Base-by-base conservation (phyloP, 2,329 filamentous ascomycete species). In the Ceratocystis cubensis region DNA sequence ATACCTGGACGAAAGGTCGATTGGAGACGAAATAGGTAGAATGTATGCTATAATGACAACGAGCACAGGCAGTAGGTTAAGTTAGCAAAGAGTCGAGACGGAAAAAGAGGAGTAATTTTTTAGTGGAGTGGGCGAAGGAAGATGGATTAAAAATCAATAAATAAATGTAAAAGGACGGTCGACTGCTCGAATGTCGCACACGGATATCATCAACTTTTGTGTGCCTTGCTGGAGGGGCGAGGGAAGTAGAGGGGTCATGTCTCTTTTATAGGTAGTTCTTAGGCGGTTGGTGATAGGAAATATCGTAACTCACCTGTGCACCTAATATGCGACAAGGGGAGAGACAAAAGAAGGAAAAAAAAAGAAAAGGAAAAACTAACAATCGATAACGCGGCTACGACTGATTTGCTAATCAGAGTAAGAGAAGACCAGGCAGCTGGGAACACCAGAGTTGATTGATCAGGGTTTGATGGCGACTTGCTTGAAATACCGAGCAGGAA, bases 1-100 rank as follows among this genome's bases (percentile, higher is more conserved):
- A 68, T 68, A 68, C 50, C 37, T 44, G 25, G 50, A 46, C 22
- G 37, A 22, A 45, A 8, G 37, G 13, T 48, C 17, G 6, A 20
- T 46, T 25, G 15, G n/a, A 6, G 20, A 5, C 17, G 37, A 28
- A 1, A 41, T 41, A 15, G 61, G 41, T 22, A 46, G 28, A 17
- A 30, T 6, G 20, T 25, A 41, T 17, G 41, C 33, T 44, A 20
- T 46, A 20, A 46, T 46, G 37, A 41, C 37, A 41, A 41, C 37
- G 37, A 41, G 37, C 37, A 41, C 37, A 41, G 37, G 37, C 37
- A 53, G n/a, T 53, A 53, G n/a, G n/a, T 53, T 53, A 25, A 53
- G 48, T n/a, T 53, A 53, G 48, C 22, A 53, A n/a, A 53, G 48
- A n/a, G 48, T 53, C 48, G 37, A 41, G 37, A 15, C 37, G 37